Base-by-base conservation (phyloP, 306 rosid species). In the Argentina anserina region DNA sequence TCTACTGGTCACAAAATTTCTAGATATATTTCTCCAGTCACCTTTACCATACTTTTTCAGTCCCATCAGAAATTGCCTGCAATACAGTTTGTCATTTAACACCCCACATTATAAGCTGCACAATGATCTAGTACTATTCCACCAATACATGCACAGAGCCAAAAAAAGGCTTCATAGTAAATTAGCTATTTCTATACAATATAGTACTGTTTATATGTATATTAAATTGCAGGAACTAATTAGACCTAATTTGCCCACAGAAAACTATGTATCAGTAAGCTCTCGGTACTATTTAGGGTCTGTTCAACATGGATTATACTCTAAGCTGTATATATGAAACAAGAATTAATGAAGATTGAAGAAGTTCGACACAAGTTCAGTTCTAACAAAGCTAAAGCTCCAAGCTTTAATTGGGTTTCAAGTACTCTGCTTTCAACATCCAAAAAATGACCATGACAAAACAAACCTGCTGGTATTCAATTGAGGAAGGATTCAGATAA, bases 41-140 rank as follows among this genome's bases (percentile, higher is more conserved):
- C 98, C 98, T 81, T 93, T 93, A 40, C 98, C 98, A 76, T 88
- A 89, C 87, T 88, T 90, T 81, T 93, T 86, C 41, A 93, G 93
- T 39, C 98, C 98, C 90, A 90, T 72, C 74, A 93, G 83, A 84
- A 93, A 93, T 79, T 83, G 88, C 89, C 98, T 93, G 84, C 61
- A 36, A 61, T 76, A 65, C 70, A 36, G 65, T 70, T 53, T 68
- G 73, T 39, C 75, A 75, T 61, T 66, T 21, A 74, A 42, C 67
- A 26, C 69, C 23, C 67, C 34, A 64, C 28, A 73, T 73, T 41
- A 76, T 69, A 31, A 46, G 28, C 59, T 69, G 29, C 66, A 58
- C 36, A 34, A 14, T 20, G 42, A n/a, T 21, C 21, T 53, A n/a
- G n/a, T n/a, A 7, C 40, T 6, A 36, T 21, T 55, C 79, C 65